phyloP scores from a whole-genome alignment of 441 rosid species.

The Isatis lusitanica region DNA sequence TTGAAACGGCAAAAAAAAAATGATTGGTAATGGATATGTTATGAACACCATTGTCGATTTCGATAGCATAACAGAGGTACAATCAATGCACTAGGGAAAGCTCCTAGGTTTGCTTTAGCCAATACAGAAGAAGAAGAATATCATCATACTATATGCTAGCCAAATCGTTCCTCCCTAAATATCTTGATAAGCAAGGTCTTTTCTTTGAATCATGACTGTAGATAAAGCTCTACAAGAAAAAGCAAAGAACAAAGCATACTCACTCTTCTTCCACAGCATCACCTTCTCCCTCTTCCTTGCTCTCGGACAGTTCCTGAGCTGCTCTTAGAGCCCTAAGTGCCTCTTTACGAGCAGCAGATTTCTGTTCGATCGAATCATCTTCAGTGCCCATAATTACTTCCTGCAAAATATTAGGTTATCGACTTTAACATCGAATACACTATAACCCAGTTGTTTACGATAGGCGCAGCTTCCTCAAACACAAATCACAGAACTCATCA shows the following conservation, averaged over 20 bases:
- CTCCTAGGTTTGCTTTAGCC: background rate
- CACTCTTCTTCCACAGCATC: slow-evolving; percentile 47
- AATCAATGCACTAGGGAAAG: background rate
- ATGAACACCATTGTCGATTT: background rate
- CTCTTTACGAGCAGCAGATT: slow-evolving; percentile 76
- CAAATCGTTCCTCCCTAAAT: background rate
- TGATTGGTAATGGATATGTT: background rate
- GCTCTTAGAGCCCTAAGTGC: slow-evolving; percentile 73
- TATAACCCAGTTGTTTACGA: background rate
- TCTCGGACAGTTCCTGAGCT: slow-evolving; percentile 60
- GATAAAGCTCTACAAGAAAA: background rate
- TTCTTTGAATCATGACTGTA: background rate
- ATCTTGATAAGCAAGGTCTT: background rate
- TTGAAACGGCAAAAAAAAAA: background rate
- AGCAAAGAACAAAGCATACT: slow-evolving; percentile 31
- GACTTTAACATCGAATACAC: background rate
- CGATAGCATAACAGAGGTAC: background rate
- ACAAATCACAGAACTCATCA: background rate
- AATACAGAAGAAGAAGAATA: background rate
- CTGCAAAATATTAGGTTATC: slow-evolving; percentile 13
- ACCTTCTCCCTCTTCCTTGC: slow-evolving; percentile 37
- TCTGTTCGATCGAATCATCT: slow-evolving; percentile 69
- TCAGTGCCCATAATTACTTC: slow-evolving; percentile 52
- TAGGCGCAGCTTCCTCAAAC: background rate
- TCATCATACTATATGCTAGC: background rate